Conservation (phyloP, 202 grass and related monocot genomes). For the Bolboschoenoplectus hybrid region DNA sequence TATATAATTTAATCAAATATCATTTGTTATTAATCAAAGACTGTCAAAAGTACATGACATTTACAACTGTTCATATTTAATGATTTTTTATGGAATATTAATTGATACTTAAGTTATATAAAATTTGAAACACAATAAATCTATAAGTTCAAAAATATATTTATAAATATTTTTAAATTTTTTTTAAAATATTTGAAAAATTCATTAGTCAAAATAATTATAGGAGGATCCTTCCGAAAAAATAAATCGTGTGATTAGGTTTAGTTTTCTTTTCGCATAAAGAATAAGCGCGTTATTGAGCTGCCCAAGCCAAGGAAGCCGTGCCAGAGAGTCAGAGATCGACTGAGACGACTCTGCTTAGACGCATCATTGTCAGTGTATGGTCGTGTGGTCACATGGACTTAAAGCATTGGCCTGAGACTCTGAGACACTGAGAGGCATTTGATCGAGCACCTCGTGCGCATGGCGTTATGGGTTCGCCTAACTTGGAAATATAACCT, state of each 20-base stretch:
- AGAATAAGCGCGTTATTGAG: neutral
- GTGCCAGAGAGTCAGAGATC: slow-evolving; percentile 1
- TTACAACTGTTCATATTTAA: too few species aligned
- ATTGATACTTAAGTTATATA: too few species aligned
- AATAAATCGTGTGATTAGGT: neutral
- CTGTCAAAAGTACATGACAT: too few species aligned
- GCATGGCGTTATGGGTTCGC: neutral
- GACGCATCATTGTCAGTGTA: slow-evolving; percentile 17
- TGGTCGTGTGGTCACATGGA: neutral
- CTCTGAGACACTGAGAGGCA: neutral
- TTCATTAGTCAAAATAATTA: too few species aligned
- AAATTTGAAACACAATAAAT: too few species aligned
- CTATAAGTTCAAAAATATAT: too few species aligned
- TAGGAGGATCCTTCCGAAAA: too few species aligned
- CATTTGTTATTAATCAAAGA: too few species aligned
- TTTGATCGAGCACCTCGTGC: slow-evolving; percentile 29
- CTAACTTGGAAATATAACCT: neutral
- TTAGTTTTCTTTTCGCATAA: neutral
- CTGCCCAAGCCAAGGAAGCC: neutral
- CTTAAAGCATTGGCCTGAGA: neutral
- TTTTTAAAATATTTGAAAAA: too few species aligned
- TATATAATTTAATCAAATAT: too few species aligned
- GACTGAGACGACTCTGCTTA: neutral
- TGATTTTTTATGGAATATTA: too few species aligned
- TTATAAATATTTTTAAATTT: too few species aligned